These are phyloP conservation scores for Brassica juncea DNA, from an alignment of 345 rosid species.

Conservation along the genomic window DNA sequence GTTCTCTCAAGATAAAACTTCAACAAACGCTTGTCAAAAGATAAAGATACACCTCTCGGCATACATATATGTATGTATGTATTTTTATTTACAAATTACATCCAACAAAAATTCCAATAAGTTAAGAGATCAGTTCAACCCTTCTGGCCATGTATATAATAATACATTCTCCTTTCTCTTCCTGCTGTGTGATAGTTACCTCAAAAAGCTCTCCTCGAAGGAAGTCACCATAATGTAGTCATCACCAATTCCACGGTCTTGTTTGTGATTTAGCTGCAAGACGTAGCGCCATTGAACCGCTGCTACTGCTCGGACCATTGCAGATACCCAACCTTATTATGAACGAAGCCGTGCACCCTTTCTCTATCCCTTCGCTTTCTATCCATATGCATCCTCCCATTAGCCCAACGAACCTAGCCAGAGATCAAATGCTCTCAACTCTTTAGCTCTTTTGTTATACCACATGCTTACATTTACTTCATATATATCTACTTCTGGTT, in stretches of 20 bases:
- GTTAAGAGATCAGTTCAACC: slow-evolving; percentile 26
- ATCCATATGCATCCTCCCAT: slow-evolving; percentile 96
- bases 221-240: slow-evolving; percentile 2
- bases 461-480: background rate
- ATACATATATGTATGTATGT: background rate
- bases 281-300: slow-evolving; percentile 43
- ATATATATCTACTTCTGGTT: background rate
- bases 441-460: background rate
- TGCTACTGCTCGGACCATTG: slow-evolving; percentile 43
- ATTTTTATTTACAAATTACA: slow-evolving; percentile 31
- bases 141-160: slow-evolving; percentile 12
- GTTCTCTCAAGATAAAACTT: background rate
- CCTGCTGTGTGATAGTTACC: background rate
- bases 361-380: slow-evolving; percentile 78
- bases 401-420: slow-evolving; percentile 75
- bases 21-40: background rate
- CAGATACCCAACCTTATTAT: slow-evolving; percentile 66
- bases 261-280: slow-evolving; percentile 48
- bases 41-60: background rate
- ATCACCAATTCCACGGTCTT: slow-evolving; percentile 58
- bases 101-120: slow-evolving; percentile 20
- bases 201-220: slow-evolving; percentile 10
- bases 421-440: background rate
- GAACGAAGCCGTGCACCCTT: slow-evolving; percentile 71
- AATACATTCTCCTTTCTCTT: slow-evolving; percentile 8